Evolutionary conservation across 768 basidiomycete genomes (phyloP), one percentile per base, ranked within the genome.

Genomic region (Boletales sp.): DNA sequence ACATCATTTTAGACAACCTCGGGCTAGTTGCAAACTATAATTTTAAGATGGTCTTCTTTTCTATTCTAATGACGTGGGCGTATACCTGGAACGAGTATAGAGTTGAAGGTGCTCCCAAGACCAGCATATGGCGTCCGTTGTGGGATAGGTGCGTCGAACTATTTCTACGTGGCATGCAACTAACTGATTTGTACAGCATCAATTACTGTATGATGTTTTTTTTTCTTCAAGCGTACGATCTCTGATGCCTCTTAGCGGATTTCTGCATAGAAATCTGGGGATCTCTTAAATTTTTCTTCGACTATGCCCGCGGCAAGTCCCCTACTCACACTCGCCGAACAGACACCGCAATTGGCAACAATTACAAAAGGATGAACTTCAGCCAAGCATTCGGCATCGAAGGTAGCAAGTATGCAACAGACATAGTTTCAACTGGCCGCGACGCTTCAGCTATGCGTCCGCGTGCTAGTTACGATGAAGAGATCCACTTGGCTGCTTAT

Each of bases 31-130:
- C 46, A 48, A 46, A 17, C 30, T 6, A 8, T 13, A 14, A 32
- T 18, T 44, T 42, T 2, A 54, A 90, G 87, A 94, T 94, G 91
- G 82, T 92, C 40, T 71, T 91, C 61, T 93, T 94, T 63, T 72
- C 90, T 4, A 40, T 64, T 0, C 64, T 86, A 40, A 94, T 94
- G 87, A 78, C 80, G 72, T 94, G 88, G 87, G 87, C 92, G 0
- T 95, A 93, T 64, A 77, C 76, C 10, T 74, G 76, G 55, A 74
- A 69, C 0, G 91, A 93, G 57, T 94, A 94, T 69, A 68, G 60
- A n/a, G 54, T 70, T 28, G 55, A 68, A 18, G 80, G 74, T 14
- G 57, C 62, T 1, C 60, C 62, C 8, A 66, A 75, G 35, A 88
- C 84, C 2, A 75, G 80, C 33, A 74, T 87, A 48, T 80, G 84